Evolutionary conservation across 352 stramenopile species (phyloP), one percentile per base, ranked within the genome.

Genomic region (Phytophthora lateralis): DNA sequence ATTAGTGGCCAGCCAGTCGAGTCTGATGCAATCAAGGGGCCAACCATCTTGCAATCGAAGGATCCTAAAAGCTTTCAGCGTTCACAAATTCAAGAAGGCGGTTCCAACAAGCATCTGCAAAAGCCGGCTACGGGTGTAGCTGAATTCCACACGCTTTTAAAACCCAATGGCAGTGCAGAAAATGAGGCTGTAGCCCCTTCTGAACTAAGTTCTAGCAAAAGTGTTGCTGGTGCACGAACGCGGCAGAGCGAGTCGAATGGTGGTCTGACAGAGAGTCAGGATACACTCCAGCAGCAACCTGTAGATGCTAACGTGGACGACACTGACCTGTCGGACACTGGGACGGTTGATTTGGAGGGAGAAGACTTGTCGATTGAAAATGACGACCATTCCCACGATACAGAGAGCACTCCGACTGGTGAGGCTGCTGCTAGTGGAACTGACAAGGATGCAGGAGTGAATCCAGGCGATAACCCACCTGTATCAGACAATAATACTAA

Each of bases 281-380:
- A 61, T 26, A 55, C 27, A 17, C n/a, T 12, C 27, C 26, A 18
- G 6, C 26, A 30, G 44, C 30, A 50, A 21, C 15, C 24, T 35
- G 17, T 42, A 26, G 30, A 64, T 43, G 29, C 10, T 18, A 39
- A 32, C 21, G 46, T 14, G 38, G 52, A 60, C 10, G 66, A 70
- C 46, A 35, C 32, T 41, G 56, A 78, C 45, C 3, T 69, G 34
- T 78, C 71, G 4, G 64, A 78, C 26, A 74, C 64, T 30, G 68
- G 59, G 3, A 78, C 68, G 17, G 37, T 76, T 27, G 61, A 75
- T 67, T 55, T 80, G 18, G 61, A 80, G n/a, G 54, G 42, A 15
- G 60, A 75, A 54, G 51, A 69, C 9, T 48, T 73, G 21, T 63
- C 61, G 27, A 4, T 58, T 60, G 66, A 53, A 14, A 55, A 51